Conservation (phyloP, 805 yeast species). For the Blastobotrys peoriensis region DNA sequence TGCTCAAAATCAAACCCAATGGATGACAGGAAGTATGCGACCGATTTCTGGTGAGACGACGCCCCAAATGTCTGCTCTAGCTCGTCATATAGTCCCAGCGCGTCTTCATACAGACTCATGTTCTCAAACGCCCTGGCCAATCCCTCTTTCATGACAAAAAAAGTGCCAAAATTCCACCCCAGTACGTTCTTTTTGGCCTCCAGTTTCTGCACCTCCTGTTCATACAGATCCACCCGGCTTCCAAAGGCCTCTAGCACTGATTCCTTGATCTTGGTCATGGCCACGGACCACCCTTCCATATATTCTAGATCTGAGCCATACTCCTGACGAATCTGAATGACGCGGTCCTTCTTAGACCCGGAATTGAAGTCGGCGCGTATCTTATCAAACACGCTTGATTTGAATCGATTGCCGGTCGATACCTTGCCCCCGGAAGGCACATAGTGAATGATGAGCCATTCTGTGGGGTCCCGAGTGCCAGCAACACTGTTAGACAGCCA, state of each 20-base stretch:
- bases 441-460: conserved; percentile 57
- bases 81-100: conserved; percentile 46
- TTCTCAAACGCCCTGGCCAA: conserved; percentile 48
- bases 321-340: conserved; percentile 27
- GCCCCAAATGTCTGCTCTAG: conserved; percentile 33
- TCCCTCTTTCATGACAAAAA: conserved; percentile 42
- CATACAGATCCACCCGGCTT: conserved; percentile 38
- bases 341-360: conserved; percentile 31
- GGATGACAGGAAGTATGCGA: conserved; percentile 25
- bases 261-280: conserved; percentile 41
- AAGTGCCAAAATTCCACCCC: conserved; percentile 42
- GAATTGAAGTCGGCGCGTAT: conserved; percentile 46
- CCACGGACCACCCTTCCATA: conserved; percentile 44
- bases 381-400: conserved; percentile 48
- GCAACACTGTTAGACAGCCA: conserved; percentile 55
- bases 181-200: conserved; percentile 30
- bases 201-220: conserved; percentile 35
- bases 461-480: conserved; percentile 41
- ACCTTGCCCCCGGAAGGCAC: conserved; percentile 35
- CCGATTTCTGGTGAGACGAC: conserved; percentile 19
- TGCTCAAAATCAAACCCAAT: conserved; percentile 25
- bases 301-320: conserved; percentile 14
- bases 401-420: conserved; percentile 33
- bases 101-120: conserved; percentile 55
- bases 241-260: conserved; percentile 51